These are phyloP conservation scores for Zea luxurians DNA, from an alignment of 176 grass and related monocot genomes.

Conservation along the genomic window DNA sequence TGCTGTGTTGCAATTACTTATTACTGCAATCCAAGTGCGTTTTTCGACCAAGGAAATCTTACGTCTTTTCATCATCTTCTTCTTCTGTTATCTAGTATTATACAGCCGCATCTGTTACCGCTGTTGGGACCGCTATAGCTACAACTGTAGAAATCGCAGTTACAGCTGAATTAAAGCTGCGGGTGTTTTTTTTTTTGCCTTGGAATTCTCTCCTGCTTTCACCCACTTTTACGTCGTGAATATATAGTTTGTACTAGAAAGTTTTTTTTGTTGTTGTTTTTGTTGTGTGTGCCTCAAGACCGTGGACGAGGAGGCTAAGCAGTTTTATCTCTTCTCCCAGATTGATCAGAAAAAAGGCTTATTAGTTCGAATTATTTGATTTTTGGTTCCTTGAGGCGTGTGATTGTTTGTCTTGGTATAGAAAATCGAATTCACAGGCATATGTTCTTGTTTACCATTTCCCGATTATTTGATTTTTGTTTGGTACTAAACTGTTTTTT, in stretches of 20 bases:
- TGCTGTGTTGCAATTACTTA: not conserved
- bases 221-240: constrained; percentile 32
- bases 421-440: constrained; percentile 30
- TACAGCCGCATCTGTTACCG: too few relatives aligned
- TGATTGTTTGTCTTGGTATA: constrained; percentile 33
- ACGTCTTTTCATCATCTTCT: constrained; percentile 15
- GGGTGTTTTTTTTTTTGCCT: not conserved
- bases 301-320: constrained; percentile 18
- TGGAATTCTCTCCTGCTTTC: constrained; percentile 24
- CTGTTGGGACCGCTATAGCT: too few relatives aligned
- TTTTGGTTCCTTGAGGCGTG: not conserved
- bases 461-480: too few relatives aligned
- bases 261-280: not conserved
- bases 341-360: constrained; percentile 32
- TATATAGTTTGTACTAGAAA: not conserved
- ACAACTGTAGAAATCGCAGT: too few relatives aligned
- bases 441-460: constrained; percentile 53
- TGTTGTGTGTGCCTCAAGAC: too few relatives aligned
- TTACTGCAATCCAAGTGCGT: not conserved
- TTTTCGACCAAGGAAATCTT: constrained; percentile 25
- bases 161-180: too few relatives aligned
- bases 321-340: constrained; percentile 43
- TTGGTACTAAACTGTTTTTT: not conserved
- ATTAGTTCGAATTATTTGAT: not conserved
- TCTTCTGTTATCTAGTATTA: not conserved